Base-by-base conservation (phyloP, 2,329 filamentous ascomycete genomes). In the Rhinocladiella mackenziei region DNA sequence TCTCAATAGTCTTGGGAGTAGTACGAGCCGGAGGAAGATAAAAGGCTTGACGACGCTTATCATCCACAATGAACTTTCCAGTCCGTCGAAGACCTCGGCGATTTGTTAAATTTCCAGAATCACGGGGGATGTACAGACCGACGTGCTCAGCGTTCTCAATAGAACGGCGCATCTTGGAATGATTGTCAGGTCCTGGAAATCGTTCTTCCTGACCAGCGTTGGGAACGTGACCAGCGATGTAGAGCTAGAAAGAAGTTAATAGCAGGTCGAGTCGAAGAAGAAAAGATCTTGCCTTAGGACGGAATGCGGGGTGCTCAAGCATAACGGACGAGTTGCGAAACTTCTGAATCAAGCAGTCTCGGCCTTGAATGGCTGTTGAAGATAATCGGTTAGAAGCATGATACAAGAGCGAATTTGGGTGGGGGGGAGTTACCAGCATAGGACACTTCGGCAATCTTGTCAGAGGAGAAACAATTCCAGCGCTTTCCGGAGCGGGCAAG, bases 311-410 rank as follows among this genome's bases (percentile, higher is more conserved):
- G 8, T 81, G 78, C 66, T 97, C 89, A 1, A 91, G 73, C 88
- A 97, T 96, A 20, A 98, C 89, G 0, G 88, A 91, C 28, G 88
- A 95, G 69, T 98, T 98, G 25, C 92, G 83, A 61, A 98, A 98
- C 62, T 97, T 96, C 63, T 94, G 86, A 5, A 96, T 80, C 0
- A 97, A 74, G 53, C 87, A 91, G 60, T 95, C 89, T 52, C 84
- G 84, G 33, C 92, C 92, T 70, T 98, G 92, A 48, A 95, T 91
- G 9, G 89, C 85, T 89, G 45, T 36, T 25, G 39, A 14, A 9
- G 7, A 43, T 39, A n/a, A n/a, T n/a, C n/a, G 38, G 52, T 41
- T 30, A 50, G 47, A 23, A 30, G n/a, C 29, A 26, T 22, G 22
- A 37, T 22, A 29, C 8, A n/a, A 36, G 31, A 36, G 36, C 10